Percentiles rank a stretch among this genome's conserved stretches.
Conservation (phyloP, 257 asterid species). For the Fraxinus pennsylvanica region DNA sequence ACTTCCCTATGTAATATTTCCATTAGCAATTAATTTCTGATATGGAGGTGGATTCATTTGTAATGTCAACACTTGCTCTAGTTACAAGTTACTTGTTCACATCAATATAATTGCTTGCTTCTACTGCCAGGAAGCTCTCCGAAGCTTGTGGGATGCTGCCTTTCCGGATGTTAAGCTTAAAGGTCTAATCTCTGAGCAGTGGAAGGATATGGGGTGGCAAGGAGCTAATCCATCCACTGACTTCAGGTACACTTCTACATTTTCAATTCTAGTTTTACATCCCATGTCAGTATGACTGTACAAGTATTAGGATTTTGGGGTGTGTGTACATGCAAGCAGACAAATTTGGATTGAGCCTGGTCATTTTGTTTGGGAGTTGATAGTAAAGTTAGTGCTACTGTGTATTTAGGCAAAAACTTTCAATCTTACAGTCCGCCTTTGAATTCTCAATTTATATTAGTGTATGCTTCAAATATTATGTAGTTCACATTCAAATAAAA, state of each 20-base stretch:
- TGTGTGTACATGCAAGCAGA: background rate
- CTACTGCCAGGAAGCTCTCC: slow-evolving; percentile 71
- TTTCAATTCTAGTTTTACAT: background rate
- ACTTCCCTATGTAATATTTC: background rate
- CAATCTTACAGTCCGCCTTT: background rate
- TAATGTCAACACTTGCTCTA: background rate
- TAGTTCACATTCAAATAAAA: background rate
- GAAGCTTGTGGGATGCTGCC: slow-evolving; percentile 66
- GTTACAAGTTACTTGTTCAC: slow-evolving; percentile 16
- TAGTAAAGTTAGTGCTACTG: background rate
- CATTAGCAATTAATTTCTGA: slow-evolving; percentile 1
- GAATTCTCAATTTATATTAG: background rate
- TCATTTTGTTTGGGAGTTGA: background rate
- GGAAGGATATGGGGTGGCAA: slow-evolving; percentile 99
- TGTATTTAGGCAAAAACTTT: background rate
- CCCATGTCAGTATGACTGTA: background rate
- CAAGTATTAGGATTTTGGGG: background rate
- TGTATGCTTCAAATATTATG: background rate
- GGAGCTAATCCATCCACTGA: slow-evolving; percentile 93
- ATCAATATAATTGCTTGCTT: slow-evolving; percentile 24
- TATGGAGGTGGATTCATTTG: background rate
- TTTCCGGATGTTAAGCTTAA: slow-evolving; percentile 73
- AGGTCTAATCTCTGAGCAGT: slow-evolving; percentile 82
- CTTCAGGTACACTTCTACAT: slow-evolving; percentile 60
- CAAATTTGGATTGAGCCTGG: background rate